phyloP scores from a whole-genome alignment of 148 eudicot genomes.

The Amaranthus cruentus region DNA sequence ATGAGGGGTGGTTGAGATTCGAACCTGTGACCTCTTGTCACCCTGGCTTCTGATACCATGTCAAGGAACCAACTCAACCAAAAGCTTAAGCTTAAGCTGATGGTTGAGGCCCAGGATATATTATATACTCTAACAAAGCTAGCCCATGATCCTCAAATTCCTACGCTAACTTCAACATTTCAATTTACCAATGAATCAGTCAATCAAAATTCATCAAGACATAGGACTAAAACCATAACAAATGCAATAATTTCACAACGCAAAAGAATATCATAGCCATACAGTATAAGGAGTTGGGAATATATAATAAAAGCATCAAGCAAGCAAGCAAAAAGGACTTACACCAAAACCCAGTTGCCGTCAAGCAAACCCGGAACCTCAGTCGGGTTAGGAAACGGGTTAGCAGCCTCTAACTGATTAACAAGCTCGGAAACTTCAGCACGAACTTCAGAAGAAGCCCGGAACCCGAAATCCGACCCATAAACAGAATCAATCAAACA shows the following conservation, averaged over 20 bases:
- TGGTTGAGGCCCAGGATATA: no score
- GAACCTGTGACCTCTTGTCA: no score
- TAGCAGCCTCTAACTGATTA: slow-evolving; percentile 67
- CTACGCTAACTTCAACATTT: background rate
- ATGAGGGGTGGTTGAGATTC: no score
- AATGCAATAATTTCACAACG: background rate
- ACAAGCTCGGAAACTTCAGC: slow-evolving; percentile 81
- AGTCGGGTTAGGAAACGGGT: slow-evolving; percentile 64
- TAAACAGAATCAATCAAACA: slow-evolving; percentile 75
- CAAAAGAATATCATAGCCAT: background rate
- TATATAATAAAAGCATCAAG: background rate
- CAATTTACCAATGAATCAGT: no score
- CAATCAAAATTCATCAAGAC: background rate
- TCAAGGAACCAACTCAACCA: no score
- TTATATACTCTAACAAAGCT: background rate
- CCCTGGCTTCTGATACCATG: no score
- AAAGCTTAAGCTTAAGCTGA: no score
- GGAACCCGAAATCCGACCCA: slow-evolving; percentile 71
- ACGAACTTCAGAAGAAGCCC: slow-evolving; percentile 70
- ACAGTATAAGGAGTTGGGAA: background rate
- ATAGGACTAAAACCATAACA: background rate
- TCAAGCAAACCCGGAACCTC: slow-evolving; percentile 59
- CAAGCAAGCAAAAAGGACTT: slow-evolving; percentile 21
- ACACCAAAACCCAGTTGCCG: slow-evolving; percentile 95
- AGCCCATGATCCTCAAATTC: background rate